Evolutionary conservation across 306 rosid genomes (phyloP).

Genomic region (Cyclanthera cordifolia): DNA sequence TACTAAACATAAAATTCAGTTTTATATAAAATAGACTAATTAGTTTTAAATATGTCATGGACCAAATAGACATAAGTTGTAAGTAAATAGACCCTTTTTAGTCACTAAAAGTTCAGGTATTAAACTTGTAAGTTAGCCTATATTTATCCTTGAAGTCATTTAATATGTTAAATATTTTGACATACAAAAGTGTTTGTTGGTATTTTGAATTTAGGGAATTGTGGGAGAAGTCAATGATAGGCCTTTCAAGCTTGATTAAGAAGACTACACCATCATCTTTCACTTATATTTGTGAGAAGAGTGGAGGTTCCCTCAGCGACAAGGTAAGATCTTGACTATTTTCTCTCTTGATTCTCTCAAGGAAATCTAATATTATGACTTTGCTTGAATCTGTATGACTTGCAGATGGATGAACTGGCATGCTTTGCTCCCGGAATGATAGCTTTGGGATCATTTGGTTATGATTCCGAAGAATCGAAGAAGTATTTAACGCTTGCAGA

Average conservation of each 20-base stretch:
- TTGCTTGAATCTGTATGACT: constrained; percentile 16
- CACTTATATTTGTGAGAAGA: constrained; percentile 88
- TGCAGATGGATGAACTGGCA: constrained; percentile 98
- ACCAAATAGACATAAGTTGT: not conserved
- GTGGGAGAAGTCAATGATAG: constrained; percentile 99
- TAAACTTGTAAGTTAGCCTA: not conserved
- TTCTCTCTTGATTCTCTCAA: constrained; percentile 10
- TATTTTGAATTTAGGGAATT: constrained; percentile 65
- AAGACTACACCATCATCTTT: constrained; percentile 87
- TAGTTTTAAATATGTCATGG: not conserved
- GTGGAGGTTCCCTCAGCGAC: constrained; percentile 58
- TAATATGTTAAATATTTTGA: constrained; percentile 10
- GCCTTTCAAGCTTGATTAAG: constrained; percentile 59
- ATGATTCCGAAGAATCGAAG: constrained; percentile 57
- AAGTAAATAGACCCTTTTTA: not conserved
- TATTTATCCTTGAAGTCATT: not conserved
- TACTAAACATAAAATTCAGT: not conserved
- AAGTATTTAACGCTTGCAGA: constrained; percentile 75
- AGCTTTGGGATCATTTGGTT: constrained; percentile 89
- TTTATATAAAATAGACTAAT: too few relatives aligned
- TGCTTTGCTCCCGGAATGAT: constrained; percentile 99
- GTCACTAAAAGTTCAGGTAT: not conserved
- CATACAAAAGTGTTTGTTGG: constrained; percentile 14
- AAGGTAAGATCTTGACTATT: constrained; percentile 42
- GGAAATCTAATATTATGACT: not conserved